Evolutionary conservation across 225 moss, liverwort and hornwort species (phyloP).

Genomic region (Straminergon stramineum): DNA sequence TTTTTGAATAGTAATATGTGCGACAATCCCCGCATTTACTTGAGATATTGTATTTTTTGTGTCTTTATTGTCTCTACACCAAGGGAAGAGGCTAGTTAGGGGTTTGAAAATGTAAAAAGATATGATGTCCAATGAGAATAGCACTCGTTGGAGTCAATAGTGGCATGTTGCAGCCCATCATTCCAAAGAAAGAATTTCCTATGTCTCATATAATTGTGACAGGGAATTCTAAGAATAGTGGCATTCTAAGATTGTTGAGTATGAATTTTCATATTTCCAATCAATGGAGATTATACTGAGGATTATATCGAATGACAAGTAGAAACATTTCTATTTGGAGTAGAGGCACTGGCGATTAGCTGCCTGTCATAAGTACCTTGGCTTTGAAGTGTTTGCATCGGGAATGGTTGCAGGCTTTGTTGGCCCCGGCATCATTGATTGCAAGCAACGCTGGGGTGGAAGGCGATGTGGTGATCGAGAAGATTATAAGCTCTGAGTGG

Average conservation of each 20-base stretch:
- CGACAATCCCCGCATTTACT: neutral
- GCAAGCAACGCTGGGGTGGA: conserved; percentile 74
- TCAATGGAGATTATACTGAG: neutral
- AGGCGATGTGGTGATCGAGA: conserved; percentile 77
- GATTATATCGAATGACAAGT: neutral
- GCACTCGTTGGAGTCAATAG: neutral
- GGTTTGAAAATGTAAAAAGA: neutral
- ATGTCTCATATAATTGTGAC: neutral
- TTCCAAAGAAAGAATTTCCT: neutral
- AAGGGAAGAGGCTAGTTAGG: neutral
- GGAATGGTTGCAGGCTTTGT: conserved; percentile 45
- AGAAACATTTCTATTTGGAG: neutral
- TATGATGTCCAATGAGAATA: neutral
- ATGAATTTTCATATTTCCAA: neutral
- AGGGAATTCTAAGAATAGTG: neutral
- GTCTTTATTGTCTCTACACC: neutral
- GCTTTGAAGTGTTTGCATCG: neutral
- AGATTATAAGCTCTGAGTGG: conserved; percentile 66
- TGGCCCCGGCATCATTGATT: conserved; percentile 60
- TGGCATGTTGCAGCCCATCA: neutral
- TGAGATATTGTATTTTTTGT: neutral
- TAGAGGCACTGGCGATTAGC: no score
- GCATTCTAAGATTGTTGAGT: neutral
- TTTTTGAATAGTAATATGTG: neutral
- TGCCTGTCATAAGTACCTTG: neutral